Conservation (phyloP, 257 asterid species). For the Lycium ferocissimum region DNA sequence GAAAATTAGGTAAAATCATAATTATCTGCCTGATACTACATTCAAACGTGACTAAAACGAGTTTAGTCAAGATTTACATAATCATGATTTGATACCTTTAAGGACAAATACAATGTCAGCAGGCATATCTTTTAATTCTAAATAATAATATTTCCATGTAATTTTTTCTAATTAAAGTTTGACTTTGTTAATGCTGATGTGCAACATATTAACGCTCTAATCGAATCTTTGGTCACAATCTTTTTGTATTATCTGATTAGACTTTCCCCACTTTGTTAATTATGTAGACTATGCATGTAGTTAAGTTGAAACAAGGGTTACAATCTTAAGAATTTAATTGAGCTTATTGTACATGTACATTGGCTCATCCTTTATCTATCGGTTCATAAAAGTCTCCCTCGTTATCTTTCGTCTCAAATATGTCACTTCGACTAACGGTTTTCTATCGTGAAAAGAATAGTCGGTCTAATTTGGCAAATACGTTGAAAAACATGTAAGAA, state of each 20-base stretch:
- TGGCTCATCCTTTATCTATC: neutral
- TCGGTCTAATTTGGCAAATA: too few relatives aligned
- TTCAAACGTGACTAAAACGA: neutral
- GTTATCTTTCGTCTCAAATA: neutral
- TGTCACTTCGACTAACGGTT: too few relatives aligned
- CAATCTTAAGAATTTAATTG: neutral
- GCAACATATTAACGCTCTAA: neutral
- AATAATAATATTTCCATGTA: neutral
- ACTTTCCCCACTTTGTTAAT: neutral
- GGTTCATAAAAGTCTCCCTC: neutral
- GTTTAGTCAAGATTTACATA: slow-evolving; percentile 2
- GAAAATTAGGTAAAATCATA: too few relatives aligned
- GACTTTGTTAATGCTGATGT: neutral
- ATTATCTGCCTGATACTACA: too few relatives aligned
- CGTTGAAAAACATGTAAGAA: too few relatives aligned
- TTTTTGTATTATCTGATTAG: too few relatives aligned
- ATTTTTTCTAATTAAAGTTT: neutral
- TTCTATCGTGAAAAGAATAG: too few relatives aligned
- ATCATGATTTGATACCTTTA: neutral
- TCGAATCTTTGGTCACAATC: neutral
- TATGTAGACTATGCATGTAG: neutral
- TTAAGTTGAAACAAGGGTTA: too few relatives aligned
- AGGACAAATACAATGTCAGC: neutral
- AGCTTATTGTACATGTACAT: neutral
- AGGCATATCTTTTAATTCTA: too few relatives aligned